A percentile compares a stretch with the other conserved stretches of the same genome.
Evolutionary conservation across 306 rosid species (phyloP).

Genomic region (Vicia villosa): DNA sequence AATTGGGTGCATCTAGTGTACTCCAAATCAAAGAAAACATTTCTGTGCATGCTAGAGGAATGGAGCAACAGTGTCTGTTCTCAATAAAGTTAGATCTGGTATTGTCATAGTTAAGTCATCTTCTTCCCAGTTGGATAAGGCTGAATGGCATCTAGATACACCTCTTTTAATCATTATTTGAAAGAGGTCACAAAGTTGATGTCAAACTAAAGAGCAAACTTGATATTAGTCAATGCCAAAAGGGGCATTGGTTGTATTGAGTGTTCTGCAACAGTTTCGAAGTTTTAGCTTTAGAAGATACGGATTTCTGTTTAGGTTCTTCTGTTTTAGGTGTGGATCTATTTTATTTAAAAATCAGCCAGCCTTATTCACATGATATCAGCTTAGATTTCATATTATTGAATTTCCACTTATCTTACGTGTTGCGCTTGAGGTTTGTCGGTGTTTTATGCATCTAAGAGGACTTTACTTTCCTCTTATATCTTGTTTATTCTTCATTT

Average conservation of each 20-base stretch:
- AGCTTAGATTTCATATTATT: conserved; percentile 14
- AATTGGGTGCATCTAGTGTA: conserved; percentile 36
- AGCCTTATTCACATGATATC: conserved; percentile 3
- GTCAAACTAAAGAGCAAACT: conserved; percentile 67
- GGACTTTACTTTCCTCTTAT: background rate
- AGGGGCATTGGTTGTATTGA: conserved; percentile 55
- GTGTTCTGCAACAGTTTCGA: conserved; percentile 56
- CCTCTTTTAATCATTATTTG: conserved; percentile 79
- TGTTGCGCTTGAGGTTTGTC: conserved; percentile 5
- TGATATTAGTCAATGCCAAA: conserved; percentile 51
- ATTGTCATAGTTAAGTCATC: conserved; percentile 5
- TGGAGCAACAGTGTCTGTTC: conserved; percentile 17
- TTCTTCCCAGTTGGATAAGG: conserved; percentile 25
- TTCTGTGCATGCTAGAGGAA: conserved; percentile 30
- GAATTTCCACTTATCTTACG: conserved; percentile 16
- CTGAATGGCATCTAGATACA: conserved; percentile 77
- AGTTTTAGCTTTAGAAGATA: conserved; percentile 3
- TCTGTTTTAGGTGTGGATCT: background rate
- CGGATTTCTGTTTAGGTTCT: conserved; percentile 10
- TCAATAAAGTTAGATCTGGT: conserved; percentile 27
- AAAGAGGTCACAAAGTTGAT: conserved; percentile 72
- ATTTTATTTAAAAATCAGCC: conserved; percentile 23
- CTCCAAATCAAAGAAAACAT: conserved; percentile 22
- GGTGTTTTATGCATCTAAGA: background rate
- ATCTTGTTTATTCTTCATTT: conserved; percentile 15